Evolutionary conservation across 345 rosid genomes (phyloP), one percentile per base, ranked within the genome.

Genomic region (Carallia pectinifolia): DNA sequence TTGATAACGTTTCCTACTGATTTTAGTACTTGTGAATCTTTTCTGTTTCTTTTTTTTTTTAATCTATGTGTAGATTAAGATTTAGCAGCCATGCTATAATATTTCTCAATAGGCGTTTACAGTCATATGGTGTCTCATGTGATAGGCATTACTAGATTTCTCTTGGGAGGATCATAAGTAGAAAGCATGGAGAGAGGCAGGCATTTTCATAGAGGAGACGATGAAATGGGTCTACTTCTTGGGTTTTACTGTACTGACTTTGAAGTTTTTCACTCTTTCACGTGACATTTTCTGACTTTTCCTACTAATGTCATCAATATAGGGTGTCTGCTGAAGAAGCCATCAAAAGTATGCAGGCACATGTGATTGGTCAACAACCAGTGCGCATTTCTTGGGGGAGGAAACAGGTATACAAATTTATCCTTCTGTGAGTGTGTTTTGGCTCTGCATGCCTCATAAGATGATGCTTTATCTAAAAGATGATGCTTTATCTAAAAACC

Each of bases 301-400:
- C 3, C 62, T 56, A 15, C 12, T 16, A 55, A 17, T 16, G 19
- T 54, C n/a, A 6, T 27, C 39, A 19, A 15, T 38, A 34, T 64
- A 95, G 99, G 82, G 61, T 84, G 67, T 92, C 99, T 71, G 97
- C 96, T 37, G 99, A 92, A 77, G 98, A 95, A 72, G 96, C 97
- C 75, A 80, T 90, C 52, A 88, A 82, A 70, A 88, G 90, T 79
- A 88, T 90, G 98, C 96, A 95, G 74, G 98, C 94, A 44, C 90
- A 88, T 66, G 60, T 87, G 81, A 90, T 95, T 81, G 98, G 99
- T 84, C 96, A 90, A 82, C 97, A 88, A 71, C 77, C 84, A 33
- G 89, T 94, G 53, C 90, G 90, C 55, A 72, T 89, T 71, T 85
- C 93, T 38, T 93, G 97, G 97, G 95, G 96, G 79, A 86, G 82